phyloP scores from a whole-genome alignment of 2,329 filamentous ascomycete species.

The Eutypella sp. region DNA sequence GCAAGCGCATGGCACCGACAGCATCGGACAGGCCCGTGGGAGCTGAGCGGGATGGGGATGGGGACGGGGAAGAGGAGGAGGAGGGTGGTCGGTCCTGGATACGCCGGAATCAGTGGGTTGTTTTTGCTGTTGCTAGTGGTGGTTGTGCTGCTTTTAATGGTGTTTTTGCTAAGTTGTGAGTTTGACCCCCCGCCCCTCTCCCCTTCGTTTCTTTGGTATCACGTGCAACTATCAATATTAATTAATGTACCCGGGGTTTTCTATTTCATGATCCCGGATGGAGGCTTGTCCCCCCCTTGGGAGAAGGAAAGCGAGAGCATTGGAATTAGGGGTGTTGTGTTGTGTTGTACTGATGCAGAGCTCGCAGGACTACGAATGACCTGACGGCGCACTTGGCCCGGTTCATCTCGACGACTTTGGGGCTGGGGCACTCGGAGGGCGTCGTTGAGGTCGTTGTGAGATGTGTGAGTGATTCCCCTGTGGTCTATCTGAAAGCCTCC shows the following conservation, averaged over 20 bases:
- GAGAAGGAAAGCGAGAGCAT: too few species aligned
- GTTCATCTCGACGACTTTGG: slow-evolving; percentile 38
- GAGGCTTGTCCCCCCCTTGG: too few species aligned
- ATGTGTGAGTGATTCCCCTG: slow-evolving; percentile 36
- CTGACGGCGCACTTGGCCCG: slow-evolving; percentile 46
- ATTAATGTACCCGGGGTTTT: not conserved
- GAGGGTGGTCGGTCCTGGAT: slow-evolving; percentile 17
- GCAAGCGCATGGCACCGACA: too few species aligned
- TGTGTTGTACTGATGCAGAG: too few species aligned
- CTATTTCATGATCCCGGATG: not conserved
- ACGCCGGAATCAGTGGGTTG: slow-evolving; percentile 51
- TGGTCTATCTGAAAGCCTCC: not conserved
- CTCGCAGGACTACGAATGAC: slow-evolving; percentile 49
- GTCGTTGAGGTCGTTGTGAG: slow-evolving; percentile 46
- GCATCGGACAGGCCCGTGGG: slow-evolving; percentile 7
- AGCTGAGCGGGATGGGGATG: not conserved
- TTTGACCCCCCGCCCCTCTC: slow-evolving; percentile 11
- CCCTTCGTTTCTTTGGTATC: not conserved
- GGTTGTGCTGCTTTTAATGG: slow-evolving; percentile 77
- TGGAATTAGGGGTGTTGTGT: too few species aligned
- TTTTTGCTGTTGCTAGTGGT: slow-evolving; percentile 68
- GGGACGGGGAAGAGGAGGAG: too few species aligned
- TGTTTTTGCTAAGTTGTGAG: slow-evolving; percentile 76
- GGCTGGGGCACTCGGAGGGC: slow-evolving; percentile 35
- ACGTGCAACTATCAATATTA: too few species aligned